phyloP scores from a whole-genome alignment of 345 rosid genomes.

The Laguncularia racemosa region DNA sequence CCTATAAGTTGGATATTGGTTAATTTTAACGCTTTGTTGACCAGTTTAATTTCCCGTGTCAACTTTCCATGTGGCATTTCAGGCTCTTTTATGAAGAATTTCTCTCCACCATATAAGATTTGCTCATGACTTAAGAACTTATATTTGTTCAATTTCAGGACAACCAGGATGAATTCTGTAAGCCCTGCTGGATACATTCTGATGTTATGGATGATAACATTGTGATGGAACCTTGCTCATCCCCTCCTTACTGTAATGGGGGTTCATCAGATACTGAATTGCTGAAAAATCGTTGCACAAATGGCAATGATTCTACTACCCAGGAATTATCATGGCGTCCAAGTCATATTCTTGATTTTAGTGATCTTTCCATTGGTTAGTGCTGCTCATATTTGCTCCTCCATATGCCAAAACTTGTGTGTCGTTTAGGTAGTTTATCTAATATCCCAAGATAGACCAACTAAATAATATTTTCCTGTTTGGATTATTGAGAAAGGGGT shows the following conservation, averaged over 20 bases:
- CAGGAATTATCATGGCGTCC: conserved; percentile 52
- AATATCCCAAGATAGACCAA: too few species aligned
- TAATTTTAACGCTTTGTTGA: too few species aligned
- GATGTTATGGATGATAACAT: conserved; percentile 95
- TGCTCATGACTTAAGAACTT: neutral
- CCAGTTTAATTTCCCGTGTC: too few species aligned
- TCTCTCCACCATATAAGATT: neutral
- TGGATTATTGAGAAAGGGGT: too few species aligned
- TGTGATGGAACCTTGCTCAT: conserved; percentile 50
- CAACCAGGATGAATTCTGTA: conserved; percentile 24
- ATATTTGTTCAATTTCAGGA: conserved; percentile 34
- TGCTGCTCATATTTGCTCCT: neutral
- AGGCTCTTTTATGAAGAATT: too few species aligned
- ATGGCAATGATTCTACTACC: conserved; percentile 21
- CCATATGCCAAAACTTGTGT: neutral
- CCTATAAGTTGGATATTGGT: too few species aligned
- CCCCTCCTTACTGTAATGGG: conserved; percentile 13
- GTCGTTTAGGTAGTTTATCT: too few species aligned
- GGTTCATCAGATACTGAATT: conserved; percentile 8
- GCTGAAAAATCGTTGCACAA: conserved; percentile 11
- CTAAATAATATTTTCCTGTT: too few species aligned
- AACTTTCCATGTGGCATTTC: too few species aligned
- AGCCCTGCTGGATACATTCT: conserved; percentile 81
- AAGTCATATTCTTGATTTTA: conserved; percentile 75
- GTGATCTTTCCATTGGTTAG: conserved; percentile 68